Conservation (phyloP, 805 yeast species). For the Kodamaea kakaduensis region DNA sequence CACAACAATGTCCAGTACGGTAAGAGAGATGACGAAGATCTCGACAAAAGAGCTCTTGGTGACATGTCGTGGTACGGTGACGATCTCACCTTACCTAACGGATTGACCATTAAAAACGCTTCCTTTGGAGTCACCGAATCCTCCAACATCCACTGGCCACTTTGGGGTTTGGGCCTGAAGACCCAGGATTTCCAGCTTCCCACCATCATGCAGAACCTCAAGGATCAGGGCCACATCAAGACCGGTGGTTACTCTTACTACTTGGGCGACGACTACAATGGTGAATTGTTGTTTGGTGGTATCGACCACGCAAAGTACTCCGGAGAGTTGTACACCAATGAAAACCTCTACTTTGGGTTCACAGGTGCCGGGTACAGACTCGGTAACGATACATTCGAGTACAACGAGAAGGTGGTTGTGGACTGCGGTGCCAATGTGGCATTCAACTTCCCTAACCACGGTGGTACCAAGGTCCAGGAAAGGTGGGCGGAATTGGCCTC, state of each 20-base stretch:
- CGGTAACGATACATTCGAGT: background rate
- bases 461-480: background rate
- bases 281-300: conserved; percentile 67
- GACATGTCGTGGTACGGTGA: background rate
- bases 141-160: background rate
- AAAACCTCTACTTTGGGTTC: background rate
- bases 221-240: background rate
- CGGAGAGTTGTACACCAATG: conserved; percentile 36
- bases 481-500: background rate
- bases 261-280: conserved; percentile 20
- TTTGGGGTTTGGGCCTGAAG: background rate
- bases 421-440: background rate
- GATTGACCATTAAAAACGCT: background rate
- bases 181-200: background rate
- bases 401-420: background rate
- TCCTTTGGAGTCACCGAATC: background rate
- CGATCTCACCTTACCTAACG: background rate
- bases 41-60: background rate
- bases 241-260: background rate
- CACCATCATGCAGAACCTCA: background rate
- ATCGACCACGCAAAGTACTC: conserved; percentile 59
- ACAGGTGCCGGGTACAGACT: background rate
- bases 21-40: background rate
- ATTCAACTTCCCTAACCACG: background rate
- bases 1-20: background rate